These are phyloP conservation scores for Fusarium denticulatum DNA, from an alignment of 2,329 filamentous ascomycete genomes.

Conservation along the genomic window DNA sequence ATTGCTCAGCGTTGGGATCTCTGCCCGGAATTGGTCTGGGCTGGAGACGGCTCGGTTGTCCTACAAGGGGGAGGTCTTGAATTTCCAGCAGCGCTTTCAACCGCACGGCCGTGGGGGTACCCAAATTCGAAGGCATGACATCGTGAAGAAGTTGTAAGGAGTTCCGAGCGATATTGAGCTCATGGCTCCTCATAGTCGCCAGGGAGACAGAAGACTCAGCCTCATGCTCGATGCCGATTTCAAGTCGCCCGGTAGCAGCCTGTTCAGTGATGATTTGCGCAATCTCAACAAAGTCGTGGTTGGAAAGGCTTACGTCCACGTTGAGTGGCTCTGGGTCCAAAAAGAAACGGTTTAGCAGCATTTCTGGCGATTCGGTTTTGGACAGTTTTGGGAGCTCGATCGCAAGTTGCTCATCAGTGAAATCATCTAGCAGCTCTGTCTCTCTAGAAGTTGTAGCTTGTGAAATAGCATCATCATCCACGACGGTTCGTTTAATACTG, in stretches of 20 bases:
- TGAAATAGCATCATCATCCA: slow-evolving; percentile 67
- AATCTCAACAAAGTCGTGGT: slow-evolving; percentile 71
- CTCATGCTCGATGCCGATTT: slow-evolving; percentile 44
- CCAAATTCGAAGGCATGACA: slow-evolving; percentile 57
- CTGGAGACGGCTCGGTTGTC: slow-evolving; percentile 62
- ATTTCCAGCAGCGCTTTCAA: slow-evolving; percentile 64
- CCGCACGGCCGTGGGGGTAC: slow-evolving; percentile 50
- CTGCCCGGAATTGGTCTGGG: slow-evolving; percentile 57
- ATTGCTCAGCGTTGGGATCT: slow-evolving; percentile 56
- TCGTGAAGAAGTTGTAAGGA: slow-evolving; percentile 61
- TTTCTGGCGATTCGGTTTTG: slow-evolving; percentile 59
- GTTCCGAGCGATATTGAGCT: slow-evolving; percentile 57
- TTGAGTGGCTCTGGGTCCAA: slow-evolving; percentile 66
- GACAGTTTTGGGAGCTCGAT: slow-evolving; percentile 61
- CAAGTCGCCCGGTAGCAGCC: slow-evolving; percentile 63
- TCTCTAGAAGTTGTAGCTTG: slow-evolving; percentile 63
- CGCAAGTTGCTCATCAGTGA: slow-evolving; percentile 56
- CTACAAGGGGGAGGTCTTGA: slow-evolving; percentile 64
- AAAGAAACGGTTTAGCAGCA: slow-evolving; percentile 65
- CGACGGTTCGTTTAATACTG: slow-evolving; percentile 54
- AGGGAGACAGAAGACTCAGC: slow-evolving; percentile 34
- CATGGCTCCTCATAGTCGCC: slow-evolving; percentile 51
- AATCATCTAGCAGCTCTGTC: slow-evolving; percentile 56
- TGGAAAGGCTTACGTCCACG: slow-evolving; percentile 57
- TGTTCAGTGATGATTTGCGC: slow-evolving; percentile 80